A percentile compares a stretch with the other conserved stretches of the same genome.
These are phyloP conservation scores for Curvularia spicifera DNA, from an alignment of 2,329 filamentous ascomycete species.

Conservation along the genomic window DNA sequence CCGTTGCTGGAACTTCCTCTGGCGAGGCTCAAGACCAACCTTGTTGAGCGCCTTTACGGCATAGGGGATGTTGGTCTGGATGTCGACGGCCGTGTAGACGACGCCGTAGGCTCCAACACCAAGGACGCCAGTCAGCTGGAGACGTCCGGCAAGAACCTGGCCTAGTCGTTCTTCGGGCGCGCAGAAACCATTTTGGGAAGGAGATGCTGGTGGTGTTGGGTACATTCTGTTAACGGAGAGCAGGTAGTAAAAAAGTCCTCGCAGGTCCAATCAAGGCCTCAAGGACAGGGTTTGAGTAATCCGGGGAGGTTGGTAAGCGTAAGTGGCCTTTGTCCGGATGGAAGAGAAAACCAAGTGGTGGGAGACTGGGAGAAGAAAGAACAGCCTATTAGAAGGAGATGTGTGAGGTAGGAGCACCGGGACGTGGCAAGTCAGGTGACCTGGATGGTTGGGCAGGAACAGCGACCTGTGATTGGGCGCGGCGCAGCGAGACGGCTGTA, in stretches of 20 bases:
- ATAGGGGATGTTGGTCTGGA: slow-evolving; percentile 80
- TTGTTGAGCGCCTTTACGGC: slow-evolving; percentile 98
- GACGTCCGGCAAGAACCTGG: slow-evolving; percentile 78
- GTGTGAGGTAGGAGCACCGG: slow-evolving; percentile 21
- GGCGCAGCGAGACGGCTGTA: not conserved
- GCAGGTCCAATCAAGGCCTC: slow-evolving; percentile 52
- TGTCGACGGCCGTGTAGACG: slow-evolving; percentile 87
- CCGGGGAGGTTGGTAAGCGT: slow-evolving; percentile 17
- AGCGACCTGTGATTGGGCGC: slow-evolving; percentile 3
- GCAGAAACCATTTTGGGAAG: slow-evolving; percentile 52
- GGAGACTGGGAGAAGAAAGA: slow-evolving; percentile 8
- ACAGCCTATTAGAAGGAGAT: slow-evolving; percentile 23
- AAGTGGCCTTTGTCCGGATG: slow-evolving; percentile 14
- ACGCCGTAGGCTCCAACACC: slow-evolving; percentile 96
- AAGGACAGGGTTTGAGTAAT: slow-evolving; percentile 40
- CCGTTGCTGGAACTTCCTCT: slow-evolving; percentile 87
- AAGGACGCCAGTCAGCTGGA: slow-evolving; percentile 83
- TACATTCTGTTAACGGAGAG: slow-evolving; percentile 51
- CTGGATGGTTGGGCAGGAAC: slow-evolving; percentile 12
- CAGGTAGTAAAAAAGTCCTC: slow-evolving; percentile 38
- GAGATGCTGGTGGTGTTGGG: slow-evolving; percentile 59
- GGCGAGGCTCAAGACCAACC: slow-evolving; percentile 84
- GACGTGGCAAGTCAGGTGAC: slow-evolving; percentile 33
- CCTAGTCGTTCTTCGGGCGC: slow-evolving; percentile 84
- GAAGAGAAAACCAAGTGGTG: not conserved